phyloP scores from a whole-genome alignment of 208 protist species.

The Wallacemonas sp. region DNA sequence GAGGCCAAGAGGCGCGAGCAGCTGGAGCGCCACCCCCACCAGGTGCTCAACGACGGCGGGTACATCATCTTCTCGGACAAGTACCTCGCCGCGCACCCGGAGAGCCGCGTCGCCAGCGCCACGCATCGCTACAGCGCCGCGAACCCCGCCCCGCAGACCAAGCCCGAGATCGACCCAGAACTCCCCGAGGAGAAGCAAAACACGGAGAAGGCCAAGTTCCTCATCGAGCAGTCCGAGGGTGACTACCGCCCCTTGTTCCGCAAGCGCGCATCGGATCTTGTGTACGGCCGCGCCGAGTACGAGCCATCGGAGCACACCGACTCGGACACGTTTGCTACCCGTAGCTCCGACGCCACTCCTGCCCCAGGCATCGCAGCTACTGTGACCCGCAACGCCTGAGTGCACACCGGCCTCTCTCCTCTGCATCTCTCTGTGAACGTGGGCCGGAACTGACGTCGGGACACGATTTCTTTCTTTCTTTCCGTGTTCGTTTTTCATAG shows the following conservation, averaged over 20 bases:
- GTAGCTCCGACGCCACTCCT: background rate
- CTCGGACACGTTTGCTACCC: background rate
- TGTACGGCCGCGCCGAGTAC: slow-evolving; percentile 6
- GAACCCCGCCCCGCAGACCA: background rate
- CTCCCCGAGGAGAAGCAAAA: slow-evolving; percentile 7
- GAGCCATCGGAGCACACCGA: background rate
- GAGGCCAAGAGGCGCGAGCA: slow-evolving; percentile 6
- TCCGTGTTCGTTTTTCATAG: too few relatives aligned
- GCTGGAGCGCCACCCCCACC: background rate
- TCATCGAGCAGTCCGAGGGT: slow-evolving; percentile 19
- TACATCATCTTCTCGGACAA: slow-evolving; percentile 24
- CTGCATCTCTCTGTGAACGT: too few relatives aligned
- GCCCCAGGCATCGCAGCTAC: background rate
- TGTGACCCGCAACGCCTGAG: too few relatives aligned
- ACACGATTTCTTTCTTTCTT: too few relatives aligned
- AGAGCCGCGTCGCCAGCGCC: background rate
- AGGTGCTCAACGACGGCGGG: slow-evolving; percentile 14
- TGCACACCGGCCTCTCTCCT: too few relatives aligned
- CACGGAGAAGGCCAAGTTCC: slow-evolving; percentile 1
- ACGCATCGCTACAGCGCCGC: slow-evolving; percentile 7
- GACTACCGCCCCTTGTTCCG: slow-evolving; percentile 19
- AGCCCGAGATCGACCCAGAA: background rate
- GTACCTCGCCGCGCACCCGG: slow-evolving; percentile 13
- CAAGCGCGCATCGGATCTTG: background rate
- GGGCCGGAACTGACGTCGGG: too few relatives aligned